A percentile compares a stretch with the other conserved stretches of the same genome.
These are phyloP conservation scores for Favolaschia claudopus DNA, from an alignment of 768 basidiomycete genomes.

Conservation along the genomic window DNA sequence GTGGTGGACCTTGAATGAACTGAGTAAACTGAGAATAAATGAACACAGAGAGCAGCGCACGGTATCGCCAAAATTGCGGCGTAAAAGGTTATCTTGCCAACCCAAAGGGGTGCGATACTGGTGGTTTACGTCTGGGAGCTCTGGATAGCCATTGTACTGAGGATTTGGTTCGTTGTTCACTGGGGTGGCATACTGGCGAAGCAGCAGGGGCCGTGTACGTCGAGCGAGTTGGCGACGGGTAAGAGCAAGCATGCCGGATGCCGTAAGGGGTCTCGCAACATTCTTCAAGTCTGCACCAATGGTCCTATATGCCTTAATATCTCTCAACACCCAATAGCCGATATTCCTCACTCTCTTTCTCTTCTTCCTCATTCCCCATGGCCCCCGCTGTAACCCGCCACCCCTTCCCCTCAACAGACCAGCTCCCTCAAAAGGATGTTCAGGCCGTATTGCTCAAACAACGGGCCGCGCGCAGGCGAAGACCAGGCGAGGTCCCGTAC, in stretches of 20 bases:
- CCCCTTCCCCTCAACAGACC: slow-evolving; percentile 29
- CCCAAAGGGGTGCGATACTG: slow-evolving; percentile 70
- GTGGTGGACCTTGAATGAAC: slow-evolving; percentile 68
- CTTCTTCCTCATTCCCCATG: slow-evolving; percentile 13
- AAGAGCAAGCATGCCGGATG: slow-evolving; percentile 42
- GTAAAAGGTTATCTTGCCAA: slow-evolving; percentile 80
- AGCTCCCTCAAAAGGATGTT: slow-evolving; percentile 56
- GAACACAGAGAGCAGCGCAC: slow-evolving; percentile 48
- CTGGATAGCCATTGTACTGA: slow-evolving; percentile 76
- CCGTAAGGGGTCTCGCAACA: background rate
- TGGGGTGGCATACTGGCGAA: slow-evolving; percentile 44
- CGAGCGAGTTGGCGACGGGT: slow-evolving; percentile 29
- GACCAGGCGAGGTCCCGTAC: slow-evolving; percentile 59
- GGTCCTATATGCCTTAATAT: slow-evolving; percentile 30
- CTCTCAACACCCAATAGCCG: slow-evolving; percentile 5
- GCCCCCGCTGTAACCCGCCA: slow-evolving; percentile 29
- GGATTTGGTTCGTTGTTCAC: slow-evolving; percentile 59
- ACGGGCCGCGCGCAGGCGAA: slow-evolving; percentile 47
- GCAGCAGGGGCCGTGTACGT: slow-evolving; percentile 15
- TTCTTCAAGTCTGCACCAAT: slow-evolving; percentile 25
- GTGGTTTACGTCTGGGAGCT: slow-evolving; percentile 70
- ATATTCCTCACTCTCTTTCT: slow-evolving; percentile 21
- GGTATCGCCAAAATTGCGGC: slow-evolving; percentile 83
- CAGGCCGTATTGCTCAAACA: slow-evolving; percentile 52
- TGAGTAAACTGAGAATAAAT: slow-evolving; percentile 23